Evolutionary conservation across 164 flowering plant species (phyloP).

Genomic region (Tetracentron sinense): DNA sequence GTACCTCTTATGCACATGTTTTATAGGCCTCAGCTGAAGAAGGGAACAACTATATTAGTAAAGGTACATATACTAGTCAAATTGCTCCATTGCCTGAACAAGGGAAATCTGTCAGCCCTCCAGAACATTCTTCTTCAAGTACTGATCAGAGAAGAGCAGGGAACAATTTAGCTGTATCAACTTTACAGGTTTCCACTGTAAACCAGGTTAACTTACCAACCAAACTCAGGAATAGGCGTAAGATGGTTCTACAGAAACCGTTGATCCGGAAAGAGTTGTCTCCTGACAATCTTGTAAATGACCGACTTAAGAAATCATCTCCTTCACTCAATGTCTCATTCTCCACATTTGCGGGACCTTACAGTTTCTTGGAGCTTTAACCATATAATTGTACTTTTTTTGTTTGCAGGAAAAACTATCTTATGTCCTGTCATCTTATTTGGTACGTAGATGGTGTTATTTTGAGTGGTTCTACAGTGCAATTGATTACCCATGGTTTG

Average conservation of each 20-base stretch:
- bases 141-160: constrained; percentile 39
- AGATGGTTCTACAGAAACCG: constrained; percentile 38
- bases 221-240: constrained; percentile 65
- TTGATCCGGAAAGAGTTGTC: constrained; percentile 25
- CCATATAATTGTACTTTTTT: neutral
- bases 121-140: constrained; percentile 41
- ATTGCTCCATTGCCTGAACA: too few relatives aligned
- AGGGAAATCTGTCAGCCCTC: constrained; percentile 28
- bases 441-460: constrained; percentile 74
- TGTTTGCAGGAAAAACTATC: constrained; percentile 61
- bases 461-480: constrained; percentile 98
- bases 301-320: constrained; percentile 21
- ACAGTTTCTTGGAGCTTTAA: neutral
- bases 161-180: constrained; percentile 36
- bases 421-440: constrained; percentile 50
- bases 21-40: too few relatives aligned
- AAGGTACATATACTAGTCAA: too few relatives aligned
- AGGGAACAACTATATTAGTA: too few relatives aligned
- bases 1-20: too few relatives aligned
- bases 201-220: constrained; percentile 43
- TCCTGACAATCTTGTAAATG: constrained; percentile 31
- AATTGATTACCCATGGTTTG: constrained; percentile 95
- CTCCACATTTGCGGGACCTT: constrained; percentile 1
- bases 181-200: constrained; percentile 29
- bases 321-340: constrained; percentile 28